Percentiles rank a stretch among this genome's conserved stretches.
phyloP scores from a whole-genome alignment of 176 grass and related monocot species.

The Ampelocalamus luodianensis region DNA sequence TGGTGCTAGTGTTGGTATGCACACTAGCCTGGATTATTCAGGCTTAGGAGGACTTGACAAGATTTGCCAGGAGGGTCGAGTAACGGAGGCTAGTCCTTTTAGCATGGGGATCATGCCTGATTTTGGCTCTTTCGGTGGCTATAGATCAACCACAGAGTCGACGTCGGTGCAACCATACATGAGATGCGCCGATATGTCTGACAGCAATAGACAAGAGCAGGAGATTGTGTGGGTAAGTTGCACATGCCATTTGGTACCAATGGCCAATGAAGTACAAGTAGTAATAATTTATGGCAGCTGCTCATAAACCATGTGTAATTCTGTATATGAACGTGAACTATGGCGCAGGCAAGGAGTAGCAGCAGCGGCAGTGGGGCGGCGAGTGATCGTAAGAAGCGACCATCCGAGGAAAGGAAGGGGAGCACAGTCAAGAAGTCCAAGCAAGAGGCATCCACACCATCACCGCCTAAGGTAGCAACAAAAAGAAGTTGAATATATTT shows the following conservation, averaged over 20 bases:
- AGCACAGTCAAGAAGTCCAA: slow-evolving; percentile 56
- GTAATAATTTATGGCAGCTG: background rate
- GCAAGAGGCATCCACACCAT: slow-evolving; percentile 51
- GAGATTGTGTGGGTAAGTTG: slow-evolving; percentile 64
- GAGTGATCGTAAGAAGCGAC: slow-evolving; percentile 60
- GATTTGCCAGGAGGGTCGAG: slow-evolving; percentile 51
- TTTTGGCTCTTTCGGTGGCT: slow-evolving; percentile 47
- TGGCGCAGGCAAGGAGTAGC: slow-evolving; percentile 52
- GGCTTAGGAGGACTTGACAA: slow-evolving; percentile 59
- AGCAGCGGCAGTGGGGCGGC: slow-evolving; percentile 42
- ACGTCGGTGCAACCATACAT: slow-evolving; percentile 36
- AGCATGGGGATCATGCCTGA: slow-evolving; percentile 51
- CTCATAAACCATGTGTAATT: background rate
- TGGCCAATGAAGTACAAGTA: background rate
- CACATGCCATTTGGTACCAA: slow-evolving; percentile 10
- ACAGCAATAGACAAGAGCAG: slow-evolving; percentile 51
- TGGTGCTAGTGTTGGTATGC: slow-evolving; percentile 36
- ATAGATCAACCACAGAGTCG: slow-evolving; percentile 41
- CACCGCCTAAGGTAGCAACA: slow-evolving; percentile 63
- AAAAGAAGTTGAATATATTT: background rate
- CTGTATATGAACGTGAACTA: background rate
- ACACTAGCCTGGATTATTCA: slow-evolving; percentile 57
- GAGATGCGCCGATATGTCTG: slow-evolving; percentile 43
- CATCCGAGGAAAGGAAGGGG: slow-evolving; percentile 50
- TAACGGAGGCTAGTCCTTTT: slow-evolving; percentile 34